Evolutionary conservation across 208 protist genomes (phyloP).

Genomic region (Wallacemonas rigidus): DNA sequence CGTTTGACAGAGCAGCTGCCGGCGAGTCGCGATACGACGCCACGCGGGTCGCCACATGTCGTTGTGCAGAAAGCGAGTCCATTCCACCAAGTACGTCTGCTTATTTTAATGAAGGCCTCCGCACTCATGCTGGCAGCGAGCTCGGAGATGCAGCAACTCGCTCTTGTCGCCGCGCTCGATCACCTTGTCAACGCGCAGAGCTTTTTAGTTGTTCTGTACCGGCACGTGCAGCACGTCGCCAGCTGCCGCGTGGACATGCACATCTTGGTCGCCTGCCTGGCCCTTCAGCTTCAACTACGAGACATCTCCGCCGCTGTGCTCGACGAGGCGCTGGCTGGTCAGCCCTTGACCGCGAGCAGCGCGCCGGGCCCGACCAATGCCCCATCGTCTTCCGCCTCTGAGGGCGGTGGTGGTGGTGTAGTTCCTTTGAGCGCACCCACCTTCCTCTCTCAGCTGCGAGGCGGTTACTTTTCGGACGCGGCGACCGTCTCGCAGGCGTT

Average conservation of each 20-base stretch:
- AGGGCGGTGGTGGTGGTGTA: not conserved
- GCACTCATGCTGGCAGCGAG: constrained; percentile 43
- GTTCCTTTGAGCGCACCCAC: not conserved
- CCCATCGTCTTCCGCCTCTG: not conserved
- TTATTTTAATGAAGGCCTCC: constrained; percentile 58
- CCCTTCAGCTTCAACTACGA: constrained; percentile 43
- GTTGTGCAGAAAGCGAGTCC: not conserved
- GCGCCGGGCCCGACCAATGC: not conserved
- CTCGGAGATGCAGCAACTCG: constrained; percentile 43
- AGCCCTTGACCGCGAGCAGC: not conserved
- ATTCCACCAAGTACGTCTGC: constrained; percentile 41
- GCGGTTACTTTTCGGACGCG: not conserved
- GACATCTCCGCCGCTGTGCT: constrained; percentile 23
- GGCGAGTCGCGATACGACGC: not conserved
- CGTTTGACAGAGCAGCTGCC: no score
- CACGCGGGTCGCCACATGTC: not conserved
- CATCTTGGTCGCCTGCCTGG: constrained; percentile 42
- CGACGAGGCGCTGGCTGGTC: not conserved
- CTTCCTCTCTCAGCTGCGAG: constrained; percentile 13
- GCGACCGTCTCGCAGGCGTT: no score
- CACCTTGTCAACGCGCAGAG: constrained; percentile 40
- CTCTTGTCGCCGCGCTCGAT: constrained; percentile 27
- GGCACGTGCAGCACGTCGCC: constrained; percentile 35
- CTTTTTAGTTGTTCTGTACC: constrained; percentile 50
- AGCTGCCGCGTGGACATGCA: constrained; percentile 44